These are phyloP conservation scores for Pythium utonaiense DNA, from an alignment of 352 stramenopile genomes.

Conservation along the genomic window DNA sequence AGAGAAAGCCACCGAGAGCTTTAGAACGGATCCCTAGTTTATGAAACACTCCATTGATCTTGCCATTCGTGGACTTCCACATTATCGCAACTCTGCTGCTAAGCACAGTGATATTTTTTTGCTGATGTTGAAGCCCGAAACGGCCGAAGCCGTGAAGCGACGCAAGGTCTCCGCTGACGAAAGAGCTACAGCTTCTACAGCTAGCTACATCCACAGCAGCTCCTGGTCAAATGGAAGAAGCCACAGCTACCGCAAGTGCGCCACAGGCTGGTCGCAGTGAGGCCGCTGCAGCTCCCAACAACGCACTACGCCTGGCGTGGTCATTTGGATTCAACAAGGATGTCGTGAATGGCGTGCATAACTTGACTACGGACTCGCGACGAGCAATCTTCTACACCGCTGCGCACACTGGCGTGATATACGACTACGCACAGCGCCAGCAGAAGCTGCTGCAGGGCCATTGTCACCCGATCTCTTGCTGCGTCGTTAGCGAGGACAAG, in stretches of 20 bases:
- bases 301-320: conserved; percentile 75
- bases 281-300: conserved; percentile 11
- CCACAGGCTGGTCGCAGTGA: not conserved
- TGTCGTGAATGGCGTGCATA: conserved; percentile 84
- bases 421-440: conserved; percentile 85
- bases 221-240: not conserved
- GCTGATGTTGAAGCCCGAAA: not conserved
- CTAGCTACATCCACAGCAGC: no score
- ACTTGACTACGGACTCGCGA: conserved; percentile 59
- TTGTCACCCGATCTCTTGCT: conserved; percentile 89
- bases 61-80: not conserved
- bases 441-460: conserved; percentile 90
- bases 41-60: no score
- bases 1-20: no score
- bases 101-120: not conserved
- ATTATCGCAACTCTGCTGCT: not conserved
- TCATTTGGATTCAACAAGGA: conserved; percentile 92
- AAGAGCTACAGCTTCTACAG: no score
- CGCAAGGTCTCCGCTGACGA: not conserved
- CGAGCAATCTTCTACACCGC: conserved; percentile 89
- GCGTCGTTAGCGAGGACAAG: conserved; percentile 89
- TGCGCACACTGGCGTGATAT: conserved; percentile 91
- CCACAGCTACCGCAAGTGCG: not conserved
- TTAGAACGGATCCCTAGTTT: no score
- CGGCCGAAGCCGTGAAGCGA: not conserved